Evolutionary conservation across 163 green algal species (phyloP), one percentile per base, ranked within the genome.

Genomic region (Coccomyxa subellipsoidea): DNA sequence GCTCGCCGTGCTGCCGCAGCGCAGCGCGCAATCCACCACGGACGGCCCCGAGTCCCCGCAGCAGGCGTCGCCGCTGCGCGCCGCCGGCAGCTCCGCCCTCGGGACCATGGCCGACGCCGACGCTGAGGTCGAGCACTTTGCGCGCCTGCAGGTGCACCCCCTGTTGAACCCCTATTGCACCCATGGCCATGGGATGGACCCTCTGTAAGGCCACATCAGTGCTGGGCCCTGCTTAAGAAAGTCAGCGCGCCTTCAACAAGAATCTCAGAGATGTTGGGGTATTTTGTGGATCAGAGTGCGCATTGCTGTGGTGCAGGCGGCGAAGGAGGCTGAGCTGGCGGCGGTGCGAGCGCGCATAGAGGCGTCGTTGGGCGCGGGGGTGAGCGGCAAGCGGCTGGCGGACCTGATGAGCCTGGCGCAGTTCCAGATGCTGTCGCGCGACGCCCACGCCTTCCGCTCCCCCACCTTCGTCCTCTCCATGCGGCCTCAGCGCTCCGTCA

Each of bases 401-500:
- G 69, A 82, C 78, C 76, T 82, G 36, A 59, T 84, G 36, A 40
- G 38, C 29, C 53, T 80, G 36, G 71, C 71, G 40, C 66, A 76
- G 54, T 77, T 59, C 23, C 31, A 78, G 54, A 81, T 75, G 53
- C 81, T 85, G 54, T 59, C 37, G 37, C 75, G 54, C 23, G 78
- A 77, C 9, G 10, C 37, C 8, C 54, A 32, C 23, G 23, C 29
- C 69, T 69, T 54, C 38, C 77, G 80, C 40, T 82, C 69, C 31
- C 77, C 81, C 73, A 83, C 77, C 4, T 27, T 69, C n/a, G 75
- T 88, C 35, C 70, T 86, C 38, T 76, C 85, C 2, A 86, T 79
- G 47, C 82, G 84, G 4, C 87, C 89, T 23, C 71, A 81, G 53
- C 85, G 87, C 73, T 83, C 81, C 31, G 38, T 78, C 53, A 86